Conservation (phyloP, 2,329 filamentous ascomycete species). For the Paecilomyces fulvus region DNA sequence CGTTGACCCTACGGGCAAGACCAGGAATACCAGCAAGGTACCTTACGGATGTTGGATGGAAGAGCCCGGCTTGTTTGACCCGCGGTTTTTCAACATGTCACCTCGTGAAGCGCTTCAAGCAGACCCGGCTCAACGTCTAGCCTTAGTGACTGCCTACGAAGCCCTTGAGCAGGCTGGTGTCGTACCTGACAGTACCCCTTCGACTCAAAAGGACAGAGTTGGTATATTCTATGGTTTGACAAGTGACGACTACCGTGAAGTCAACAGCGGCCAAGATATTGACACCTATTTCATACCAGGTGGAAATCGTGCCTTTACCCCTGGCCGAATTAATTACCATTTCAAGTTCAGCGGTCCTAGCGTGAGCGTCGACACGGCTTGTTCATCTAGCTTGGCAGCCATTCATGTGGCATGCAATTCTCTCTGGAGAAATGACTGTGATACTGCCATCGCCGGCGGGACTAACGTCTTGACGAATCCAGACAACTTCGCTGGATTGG, state of each 20-base stretch:
- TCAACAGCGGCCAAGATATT: constrained; percentile 62
- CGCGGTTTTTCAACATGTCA: constrained; percentile 42
- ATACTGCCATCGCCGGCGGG: constrained; percentile 72
- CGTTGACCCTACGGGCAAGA: constrained; percentile 23
- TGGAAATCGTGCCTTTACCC: constrained; percentile 52
- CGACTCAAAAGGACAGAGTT: constrained; percentile 53
- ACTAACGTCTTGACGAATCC: constrained; percentile 67
- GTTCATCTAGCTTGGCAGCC: constrained; percentile 63
- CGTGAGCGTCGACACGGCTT: constrained; percentile 65
- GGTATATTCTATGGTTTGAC: constrained; percentile 67
- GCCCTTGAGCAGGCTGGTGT: constrained; percentile 72
- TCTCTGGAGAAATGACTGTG: constrained; percentile 64
- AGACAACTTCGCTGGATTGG: constrained; percentile 66
- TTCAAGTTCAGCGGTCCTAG: constrained; percentile 68
- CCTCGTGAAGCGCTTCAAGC: constrained; percentile 68
- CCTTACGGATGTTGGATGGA: constrained; percentile 29
- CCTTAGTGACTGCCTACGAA: constrained; percentile 66
- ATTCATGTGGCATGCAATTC: constrained; percentile 65
- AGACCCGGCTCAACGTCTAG: constrained; percentile 69
- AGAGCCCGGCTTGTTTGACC: constrained; percentile 28
- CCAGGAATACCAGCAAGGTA: constrained; percentile 21
- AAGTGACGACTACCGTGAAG: constrained; percentile 58
- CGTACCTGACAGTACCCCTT: constrained; percentile 60
- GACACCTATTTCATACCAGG: constrained; percentile 60
- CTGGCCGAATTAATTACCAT: constrained; percentile 62